phyloP scores from a whole-genome alignment of 2,329 filamentous ascomycete species.

The Fusarium algeriense region DNA sequence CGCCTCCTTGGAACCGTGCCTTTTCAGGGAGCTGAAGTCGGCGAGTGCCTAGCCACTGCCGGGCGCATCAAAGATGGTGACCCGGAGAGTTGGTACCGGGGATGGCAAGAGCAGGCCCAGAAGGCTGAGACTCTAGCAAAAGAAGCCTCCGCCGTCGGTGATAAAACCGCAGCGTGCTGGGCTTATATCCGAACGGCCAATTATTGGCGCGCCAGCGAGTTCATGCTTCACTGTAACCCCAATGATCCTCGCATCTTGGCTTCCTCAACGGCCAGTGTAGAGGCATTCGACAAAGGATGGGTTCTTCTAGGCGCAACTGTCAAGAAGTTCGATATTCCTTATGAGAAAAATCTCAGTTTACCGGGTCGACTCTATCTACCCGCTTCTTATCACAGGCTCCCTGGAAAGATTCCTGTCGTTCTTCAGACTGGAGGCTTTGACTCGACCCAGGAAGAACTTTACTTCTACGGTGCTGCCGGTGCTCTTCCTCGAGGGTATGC shows the following conservation, averaged over 20 bases:
- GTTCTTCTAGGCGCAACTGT: slow-evolving; percentile 47
- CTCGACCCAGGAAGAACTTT: slow-evolving; percentile 56
- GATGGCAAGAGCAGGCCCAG: slow-evolving; percentile 50
- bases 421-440: slow-evolving; percentile 54
- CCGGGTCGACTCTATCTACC: slow-evolving; percentile 56
- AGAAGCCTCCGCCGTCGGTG: slow-evolving; percentile 48
- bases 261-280: slow-evolving; percentile 1
- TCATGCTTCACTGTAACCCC: slow-evolving; percentile 44
- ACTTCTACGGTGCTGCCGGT: slow-evolving; percentile 47
- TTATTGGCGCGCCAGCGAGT: slow-evolving; percentile 55
- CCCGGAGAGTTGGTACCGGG: slow-evolving; percentile 54
- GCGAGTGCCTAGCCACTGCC: slow-evolving; percentile 55
- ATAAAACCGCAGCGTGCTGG: slow-evolving; percentile 49
- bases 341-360: slow-evolving; percentile 49
- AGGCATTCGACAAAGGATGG: slow-evolving; percentile 46
- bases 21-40: slow-evolving; percentile 54
- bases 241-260: slow-evolving; percentile 48
- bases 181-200: slow-evolving; percentile 57
- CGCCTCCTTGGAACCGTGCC: slow-evolving; percentile 55
- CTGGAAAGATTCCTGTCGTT: slow-evolving; percentile 52
- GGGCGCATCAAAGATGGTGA: slow-evolving; percentile 54
- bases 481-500: slow-evolving; percentile 56
- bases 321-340: slow-evolving; percentile 54
- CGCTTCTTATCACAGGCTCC: slow-evolving; percentile 19
- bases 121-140: slow-evolving; percentile 52